These are phyloP conservation scores for Pseudogymnoascus sp. DNA, from an alignment of 2,329 filamentous ascomycete genomes.

Conservation along the genomic window DNA sequence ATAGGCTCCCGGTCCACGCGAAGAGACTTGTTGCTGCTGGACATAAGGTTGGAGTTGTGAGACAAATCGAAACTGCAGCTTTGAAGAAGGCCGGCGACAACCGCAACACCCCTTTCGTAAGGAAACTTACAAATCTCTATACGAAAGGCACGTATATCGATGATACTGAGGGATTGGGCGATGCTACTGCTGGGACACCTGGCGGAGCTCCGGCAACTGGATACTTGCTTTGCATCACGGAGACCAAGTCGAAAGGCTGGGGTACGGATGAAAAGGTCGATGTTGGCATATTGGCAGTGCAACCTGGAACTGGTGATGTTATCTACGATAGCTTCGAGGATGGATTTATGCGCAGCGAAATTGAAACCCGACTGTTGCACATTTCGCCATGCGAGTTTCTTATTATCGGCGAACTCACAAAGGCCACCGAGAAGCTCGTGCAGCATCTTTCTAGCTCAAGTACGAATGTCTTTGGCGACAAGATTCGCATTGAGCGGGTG, in stretches of 20 bases:
- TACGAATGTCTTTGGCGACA: conserved; percentile 87
- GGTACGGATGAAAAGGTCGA: conserved; percentile 91
- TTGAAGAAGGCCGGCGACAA: conserved; percentile 94
- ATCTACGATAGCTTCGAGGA: conserved; percentile 95
- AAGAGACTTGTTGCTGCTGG: conserved; percentile 87
- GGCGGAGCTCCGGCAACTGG: conserved; percentile 59
- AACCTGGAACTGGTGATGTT: conserved; percentile 91
- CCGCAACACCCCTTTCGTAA: conserved; percentile 80
- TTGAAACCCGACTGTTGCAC: conserved; percentile 90
- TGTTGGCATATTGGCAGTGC: conserved; percentile 85
- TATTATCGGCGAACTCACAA: conserved; percentile 82
- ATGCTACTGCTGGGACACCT: conserved; percentile 41
- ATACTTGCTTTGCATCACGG: conserved; percentile 89
- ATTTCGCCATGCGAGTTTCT: conserved; percentile 94
- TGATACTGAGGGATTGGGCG: conserved; percentile 73
- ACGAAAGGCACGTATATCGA: conserved; percentile 98
- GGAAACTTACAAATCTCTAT: conserved; percentile 92
- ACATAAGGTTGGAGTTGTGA: conserved; percentile 90
- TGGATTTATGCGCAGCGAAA: conserved; percentile 92
- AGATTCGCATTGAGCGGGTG: conserved; percentile 74
- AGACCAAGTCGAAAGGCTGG: conserved; percentile 67
- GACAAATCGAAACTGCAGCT: conserved; percentile 90
- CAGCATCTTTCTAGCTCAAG: conserved; percentile 82
- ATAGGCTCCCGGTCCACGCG: conserved; percentile 84
- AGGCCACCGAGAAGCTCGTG: conserved; percentile 85